These are phyloP conservation scores for Neonectria ditissima DNA, from an alignment of 2,329 filamentous ascomycete genomes.

Conservation along the genomic window DNA sequence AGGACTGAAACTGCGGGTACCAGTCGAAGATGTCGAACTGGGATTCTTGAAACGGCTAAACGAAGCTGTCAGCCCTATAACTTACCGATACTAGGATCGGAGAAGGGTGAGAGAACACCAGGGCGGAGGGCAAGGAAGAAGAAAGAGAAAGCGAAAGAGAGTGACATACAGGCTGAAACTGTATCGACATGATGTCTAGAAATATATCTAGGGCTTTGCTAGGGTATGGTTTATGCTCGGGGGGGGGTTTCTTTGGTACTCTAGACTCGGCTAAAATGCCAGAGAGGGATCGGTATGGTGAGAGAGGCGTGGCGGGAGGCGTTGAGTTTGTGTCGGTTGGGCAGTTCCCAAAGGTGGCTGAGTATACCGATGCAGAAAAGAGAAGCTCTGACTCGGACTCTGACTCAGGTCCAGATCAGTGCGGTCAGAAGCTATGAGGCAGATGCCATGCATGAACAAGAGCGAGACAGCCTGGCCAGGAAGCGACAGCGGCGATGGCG, in stretches of 20 bases:
- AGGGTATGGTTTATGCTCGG: constrained; percentile 15
- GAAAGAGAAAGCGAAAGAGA: background rate
- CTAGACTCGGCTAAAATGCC: background rate
- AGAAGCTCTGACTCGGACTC: constrained; percentile 1
- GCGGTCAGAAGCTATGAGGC: constrained; percentile 4
- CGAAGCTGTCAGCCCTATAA: constrained; percentile 30
- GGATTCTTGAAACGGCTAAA: constrained; percentile 59
- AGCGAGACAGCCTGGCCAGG: constrained; percentile 7
- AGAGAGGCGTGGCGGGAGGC: background rate
- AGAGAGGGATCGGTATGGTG: background rate
- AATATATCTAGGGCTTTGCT: constrained; percentile 2
- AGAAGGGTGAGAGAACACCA: background rate
- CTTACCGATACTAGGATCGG: background rate
- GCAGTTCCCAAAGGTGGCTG: background rate
- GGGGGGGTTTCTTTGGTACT: background rate
- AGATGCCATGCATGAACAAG: constrained; percentile 12
- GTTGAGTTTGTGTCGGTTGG: background rate
- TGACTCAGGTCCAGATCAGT: background rate
- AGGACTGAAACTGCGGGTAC: constrained; percentile 92
- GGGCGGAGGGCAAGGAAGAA: background rate
- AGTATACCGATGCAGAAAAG: constrained; percentile 3
- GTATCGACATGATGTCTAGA: constrained; percentile 38
- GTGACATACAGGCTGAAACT: constrained; percentile 42
- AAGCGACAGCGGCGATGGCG: constrained; percentile 8
- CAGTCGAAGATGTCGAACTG: constrained; percentile 88